Evolutionary conservation across 352 stramenopile genomes (phyloP).

Genomic region (Peronosclerospora sorghi): DNA sequence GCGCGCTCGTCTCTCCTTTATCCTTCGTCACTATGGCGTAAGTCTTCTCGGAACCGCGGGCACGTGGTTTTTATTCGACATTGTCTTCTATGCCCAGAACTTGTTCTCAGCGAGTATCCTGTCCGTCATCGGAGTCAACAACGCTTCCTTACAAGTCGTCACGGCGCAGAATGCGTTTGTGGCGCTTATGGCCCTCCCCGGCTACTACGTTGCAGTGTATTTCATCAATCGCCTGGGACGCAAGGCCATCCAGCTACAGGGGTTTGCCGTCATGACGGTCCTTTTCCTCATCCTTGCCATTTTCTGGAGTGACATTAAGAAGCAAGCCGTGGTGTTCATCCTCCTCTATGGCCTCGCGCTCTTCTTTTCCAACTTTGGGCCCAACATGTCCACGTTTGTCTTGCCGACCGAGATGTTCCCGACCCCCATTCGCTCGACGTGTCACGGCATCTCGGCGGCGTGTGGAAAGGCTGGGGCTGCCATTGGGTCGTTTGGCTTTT

Average conservation of each 20-base stretch:
- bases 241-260: constrained; percentile 62
- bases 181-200: constrained; percentile 60
- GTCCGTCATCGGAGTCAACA: constrained; percentile 38
- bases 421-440: constrained; percentile 80
- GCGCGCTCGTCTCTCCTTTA: constrained; percentile 22
- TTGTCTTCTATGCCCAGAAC: constrained; percentile 74
- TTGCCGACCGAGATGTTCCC: constrained; percentile 82
- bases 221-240: constrained; percentile 64
- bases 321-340: constrained; percentile 49
- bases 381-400: constrained; percentile 84
- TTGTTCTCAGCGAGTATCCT: constrained; percentile 68
- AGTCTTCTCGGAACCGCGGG: constrained; percentile 53
- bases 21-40: constrained; percentile 37
- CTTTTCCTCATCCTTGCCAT: constrained; percentile 52
- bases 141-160: constrained; percentile 36
- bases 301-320: constrained; percentile 50
- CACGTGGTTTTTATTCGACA: constrained; percentile 82
- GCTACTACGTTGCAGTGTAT: constrained; percentile 75
- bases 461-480: constrained; percentile 78
- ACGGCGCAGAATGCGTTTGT: constrained; percentile 52
- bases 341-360: constrained; percentile 63
- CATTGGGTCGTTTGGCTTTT: constrained; percentile 54
- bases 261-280: constrained; percentile 57
- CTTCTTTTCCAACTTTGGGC: constrained; percentile 82
- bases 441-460: constrained; percentile 82